These are phyloP conservation scores for Candolleomyces efflorescens DNA, from an alignment of 768 basidiomycete species.

Conservation along the genomic window DNA sequence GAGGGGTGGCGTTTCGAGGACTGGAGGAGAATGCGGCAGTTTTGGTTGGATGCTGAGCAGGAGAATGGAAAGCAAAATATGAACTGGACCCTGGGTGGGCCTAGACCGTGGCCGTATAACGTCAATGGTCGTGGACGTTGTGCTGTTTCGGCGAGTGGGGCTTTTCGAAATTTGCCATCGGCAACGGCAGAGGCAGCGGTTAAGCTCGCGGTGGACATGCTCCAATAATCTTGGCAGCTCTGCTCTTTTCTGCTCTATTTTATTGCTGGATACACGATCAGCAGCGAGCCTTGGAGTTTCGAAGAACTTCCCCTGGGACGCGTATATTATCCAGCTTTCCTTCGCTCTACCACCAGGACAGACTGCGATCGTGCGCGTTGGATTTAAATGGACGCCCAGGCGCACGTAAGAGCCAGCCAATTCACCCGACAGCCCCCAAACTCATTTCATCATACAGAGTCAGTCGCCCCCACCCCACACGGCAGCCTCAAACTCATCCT, in stretches of 20 bases:
- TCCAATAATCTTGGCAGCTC: not conserved
- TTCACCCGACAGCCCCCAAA: not conserved
- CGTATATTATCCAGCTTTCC: not conserved
- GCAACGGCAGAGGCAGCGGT: not conserved
- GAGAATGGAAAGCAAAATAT: no score
- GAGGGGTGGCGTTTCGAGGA: no score
- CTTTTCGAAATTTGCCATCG: not conserved
- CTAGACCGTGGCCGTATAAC: not conserved
- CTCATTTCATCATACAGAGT: not conserved
- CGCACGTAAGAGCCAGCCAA: not conserved
- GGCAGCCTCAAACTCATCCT: not conserved
- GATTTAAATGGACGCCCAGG: not conserved
- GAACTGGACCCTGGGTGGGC: no score
- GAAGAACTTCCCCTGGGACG: not conserved
- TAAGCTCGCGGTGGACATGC: not conserved
- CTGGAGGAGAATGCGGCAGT: no score
- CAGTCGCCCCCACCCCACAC: not conserved
- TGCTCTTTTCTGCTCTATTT: not conserved
- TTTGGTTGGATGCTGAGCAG: no score
- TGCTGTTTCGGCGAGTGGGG: not conserved
- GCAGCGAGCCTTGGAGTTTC: not conserved
- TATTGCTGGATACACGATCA: conserved; percentile 3
- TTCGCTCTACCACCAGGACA: no score
- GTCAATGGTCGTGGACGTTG: not conserved
- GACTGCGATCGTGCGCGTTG: not conserved